Conservation (phyloP, 257 asterid species). For the Petrea volubilis region DNA sequence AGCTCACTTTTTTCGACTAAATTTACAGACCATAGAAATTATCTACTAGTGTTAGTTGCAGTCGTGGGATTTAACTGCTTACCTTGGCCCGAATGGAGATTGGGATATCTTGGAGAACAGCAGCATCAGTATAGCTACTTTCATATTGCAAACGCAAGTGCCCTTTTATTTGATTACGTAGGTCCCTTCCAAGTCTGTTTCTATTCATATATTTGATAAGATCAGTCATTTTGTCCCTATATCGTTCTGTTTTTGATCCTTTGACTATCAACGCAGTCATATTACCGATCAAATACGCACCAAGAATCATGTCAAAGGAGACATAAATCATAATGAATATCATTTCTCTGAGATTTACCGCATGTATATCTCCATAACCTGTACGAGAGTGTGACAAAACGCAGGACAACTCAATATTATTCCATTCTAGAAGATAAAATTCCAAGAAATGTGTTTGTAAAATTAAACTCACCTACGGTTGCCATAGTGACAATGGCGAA, state of each 20-base stretch:
- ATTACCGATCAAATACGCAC: constrained; percentile 95
- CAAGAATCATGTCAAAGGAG: constrained; percentile 89
- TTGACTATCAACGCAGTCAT: constrained; percentile 97
- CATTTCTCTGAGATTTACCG: constrained; percentile 93
- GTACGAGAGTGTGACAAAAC: constrained; percentile 17
- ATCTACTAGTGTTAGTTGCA: neutral
- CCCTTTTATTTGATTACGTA: constrained; percentile 85
- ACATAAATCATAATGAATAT: constrained; percentile 87
- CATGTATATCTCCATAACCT: constrained; percentile 99
- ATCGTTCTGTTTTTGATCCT: constrained; percentile 89
- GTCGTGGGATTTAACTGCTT: neutral
- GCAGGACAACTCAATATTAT: neutral
- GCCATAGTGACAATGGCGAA: constrained; percentile 98
- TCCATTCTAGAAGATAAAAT: neutral
- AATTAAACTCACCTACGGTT: constrained; percentile 74
- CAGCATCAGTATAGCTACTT: constrained; percentile 76
- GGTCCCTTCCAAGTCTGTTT: constrained; percentile 67
- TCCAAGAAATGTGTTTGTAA: no score
- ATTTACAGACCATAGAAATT: neutral
- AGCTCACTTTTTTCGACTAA: neutral
- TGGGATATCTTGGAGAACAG: constrained; percentile 86
- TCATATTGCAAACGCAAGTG: constrained; percentile 90
- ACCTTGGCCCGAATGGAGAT: constrained; percentile 92
- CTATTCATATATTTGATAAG: constrained; percentile 76
- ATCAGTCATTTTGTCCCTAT: constrained; percentile 88